A percentile compares a stretch with the other conserved stretches of the same genome.
phyloP scores from a whole-genome alignment of 2,329 filamentous ascomycete genomes.

The Epichloe scottii region DNA sequence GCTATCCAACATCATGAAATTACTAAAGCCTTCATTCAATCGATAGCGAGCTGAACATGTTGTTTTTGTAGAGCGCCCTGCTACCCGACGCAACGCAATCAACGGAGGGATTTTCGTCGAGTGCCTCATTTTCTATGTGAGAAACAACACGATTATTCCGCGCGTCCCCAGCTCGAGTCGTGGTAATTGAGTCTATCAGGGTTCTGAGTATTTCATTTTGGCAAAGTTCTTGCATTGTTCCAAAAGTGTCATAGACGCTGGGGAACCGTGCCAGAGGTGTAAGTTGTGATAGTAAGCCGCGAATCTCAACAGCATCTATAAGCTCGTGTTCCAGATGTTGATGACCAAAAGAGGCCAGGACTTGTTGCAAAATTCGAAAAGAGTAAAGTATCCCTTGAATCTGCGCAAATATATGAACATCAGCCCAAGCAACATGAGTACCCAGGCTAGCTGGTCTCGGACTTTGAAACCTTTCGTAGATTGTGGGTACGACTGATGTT shows the following conservation, averaged over 20 bases:
- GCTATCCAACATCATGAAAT: too few species aligned
- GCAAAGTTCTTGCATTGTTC: neutral
- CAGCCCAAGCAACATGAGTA: slow-evolving; percentile 34
- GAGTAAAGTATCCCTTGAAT: slow-evolving; percentile 50
- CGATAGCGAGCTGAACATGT: neutral
- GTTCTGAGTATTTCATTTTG: neutral
- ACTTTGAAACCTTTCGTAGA: neutral
- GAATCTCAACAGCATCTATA: slow-evolving; percentile 5
- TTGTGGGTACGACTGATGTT: neutral
- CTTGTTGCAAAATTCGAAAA: slow-evolving; percentile 34
- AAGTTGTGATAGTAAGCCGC: slow-evolving; percentile 12
- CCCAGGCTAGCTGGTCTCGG: neutral
- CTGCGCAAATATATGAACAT: slow-evolving; percentile 49
- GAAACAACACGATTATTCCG: neutral
- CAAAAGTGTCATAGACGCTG: slow-evolving; percentile 4
- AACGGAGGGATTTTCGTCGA: neutral
- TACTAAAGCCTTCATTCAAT: neutral
- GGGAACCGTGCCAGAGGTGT: slow-evolving; percentile 14
- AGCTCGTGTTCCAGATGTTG: neutral
- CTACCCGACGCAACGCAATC: neutral
- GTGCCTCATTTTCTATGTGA: neutral
- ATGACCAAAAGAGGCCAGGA: slow-evolving; percentile 10
- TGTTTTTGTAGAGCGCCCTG: neutral
- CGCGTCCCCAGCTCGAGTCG: neutral
- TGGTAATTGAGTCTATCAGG: neutral